These are phyloP conservation scores for Takakia lepidozioides DNA, from an alignment of 225 moss, liverwort and hornwort species.

Conservation along the genomic window DNA sequence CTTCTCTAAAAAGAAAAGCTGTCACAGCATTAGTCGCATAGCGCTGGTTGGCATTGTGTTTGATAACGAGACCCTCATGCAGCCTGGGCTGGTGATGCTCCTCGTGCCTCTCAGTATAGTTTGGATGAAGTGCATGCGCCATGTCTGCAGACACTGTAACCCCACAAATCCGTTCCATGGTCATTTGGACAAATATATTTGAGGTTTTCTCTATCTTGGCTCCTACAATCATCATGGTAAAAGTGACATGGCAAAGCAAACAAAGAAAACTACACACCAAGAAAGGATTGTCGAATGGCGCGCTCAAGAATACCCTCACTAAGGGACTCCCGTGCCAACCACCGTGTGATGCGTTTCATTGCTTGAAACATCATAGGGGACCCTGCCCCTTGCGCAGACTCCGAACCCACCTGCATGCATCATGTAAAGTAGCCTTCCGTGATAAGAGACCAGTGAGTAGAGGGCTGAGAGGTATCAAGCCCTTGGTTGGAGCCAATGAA, in stretches of 20 bases:
- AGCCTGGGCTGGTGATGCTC: conserved; percentile 81
- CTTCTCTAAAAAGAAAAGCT: conserved; percentile 79
- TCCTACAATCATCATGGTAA: not conserved
- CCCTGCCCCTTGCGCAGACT: conserved; percentile 86
- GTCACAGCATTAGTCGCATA: conserved; percentile 78
- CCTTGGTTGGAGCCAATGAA: too few relatives aligned
- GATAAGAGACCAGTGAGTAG: too few relatives aligned
- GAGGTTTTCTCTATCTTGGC: too few relatives aligned
- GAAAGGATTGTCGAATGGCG: conserved; percentile 65
- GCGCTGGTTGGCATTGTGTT: conserved; percentile 81
- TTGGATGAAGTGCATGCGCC: conserved; percentile 86
- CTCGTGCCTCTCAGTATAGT: conserved; percentile 76
- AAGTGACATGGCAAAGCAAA: not conserved
- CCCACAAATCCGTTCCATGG: too few relatives aligned
- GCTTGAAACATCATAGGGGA: conserved; percentile 81
- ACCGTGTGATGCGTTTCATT: conserved; percentile 65
- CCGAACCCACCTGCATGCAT: conserved; percentile 67
- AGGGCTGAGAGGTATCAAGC: too few relatives aligned
- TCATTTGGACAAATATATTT: too few relatives aligned
- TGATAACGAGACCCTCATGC: conserved; percentile 70
- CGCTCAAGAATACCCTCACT: conserved; percentile 78
- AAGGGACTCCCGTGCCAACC: conserved; percentile 46
- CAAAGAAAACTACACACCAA: conserved; percentile 29
- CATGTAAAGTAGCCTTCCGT: too few relatives aligned
- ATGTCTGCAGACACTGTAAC: conserved; percentile 85